Base-by-base conservation (phyloP, 345 rosid species). In the Eutrema heterophyllum region DNA sequence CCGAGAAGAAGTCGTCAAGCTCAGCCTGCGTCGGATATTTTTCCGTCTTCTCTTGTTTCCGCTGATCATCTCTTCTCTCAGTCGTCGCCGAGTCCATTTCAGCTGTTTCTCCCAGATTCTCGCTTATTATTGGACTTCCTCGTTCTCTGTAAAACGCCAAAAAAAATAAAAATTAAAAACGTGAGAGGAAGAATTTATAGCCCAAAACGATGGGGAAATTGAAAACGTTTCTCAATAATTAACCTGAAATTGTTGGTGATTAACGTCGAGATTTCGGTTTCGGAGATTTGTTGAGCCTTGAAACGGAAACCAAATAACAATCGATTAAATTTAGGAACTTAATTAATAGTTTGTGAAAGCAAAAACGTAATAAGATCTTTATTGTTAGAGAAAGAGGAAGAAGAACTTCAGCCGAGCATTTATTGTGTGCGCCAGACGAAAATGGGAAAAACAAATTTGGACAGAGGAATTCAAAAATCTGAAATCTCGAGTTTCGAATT, bases 1-100 rank as follows among this genome's bases (percentile, higher is more conserved):
- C 67, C 33, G 80, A 46, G 75, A 86, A 77, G 32, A 81, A 86
- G 4, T 79, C 80, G 9, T 86, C 84, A 32, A 86, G 65, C 84
- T 84, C 90, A 7, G 41, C 82, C 74, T 80, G 68, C 36, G 76
- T 46, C 48, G 86, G 80, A 7, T 54, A 10, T 53, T 70, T 63
- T 1, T 54, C 41, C 8, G 13, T 60, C 59, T 41, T 58, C 73
- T 67, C 62, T 44, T 33, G 3, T 41, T 45, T 57, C 8, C 3
- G 2, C 33, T 61, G 27, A 27, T 40, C 73, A 27, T 40, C 73
- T 53, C 45, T 39, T 33, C 2, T 67, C 68, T 67, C 73, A 63
- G 49, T 67, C 44, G 58, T 36, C 16, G 74, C 51, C 45, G 77
- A 38, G 14, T 79, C 81, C 77, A 78, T 78, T 10, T 67, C 68